Evolutionary conservation across 1,139 yeast genomes (phyloP).

Genomic region (Pneumocystis oryctolagi): DNA sequence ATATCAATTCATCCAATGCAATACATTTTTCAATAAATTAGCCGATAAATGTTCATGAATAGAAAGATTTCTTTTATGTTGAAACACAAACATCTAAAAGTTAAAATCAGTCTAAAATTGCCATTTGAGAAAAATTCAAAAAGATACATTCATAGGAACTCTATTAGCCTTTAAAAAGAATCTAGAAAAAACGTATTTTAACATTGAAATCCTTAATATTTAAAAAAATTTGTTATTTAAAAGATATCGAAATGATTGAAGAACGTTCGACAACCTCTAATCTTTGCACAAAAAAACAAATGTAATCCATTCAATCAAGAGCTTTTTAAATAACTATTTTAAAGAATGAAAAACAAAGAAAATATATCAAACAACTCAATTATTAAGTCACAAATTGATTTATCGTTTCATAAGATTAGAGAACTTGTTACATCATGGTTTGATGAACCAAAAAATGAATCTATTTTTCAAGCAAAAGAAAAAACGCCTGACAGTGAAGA

Average conservation of each 20-base stretch:
- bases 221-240: neutral
- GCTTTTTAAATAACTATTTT: neutral
- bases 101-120: slow-evolving; percentile 2
- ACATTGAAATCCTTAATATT: neutral
- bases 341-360: neutral
- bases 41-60: slow-evolving; percentile 96
- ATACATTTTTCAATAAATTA: slow-evolving; percentile 45
- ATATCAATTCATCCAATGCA: neutral
- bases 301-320: neutral
- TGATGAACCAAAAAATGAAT: neutral
- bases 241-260: neutral
- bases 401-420: neutral
- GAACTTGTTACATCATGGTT: neutral
- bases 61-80: slow-evolving; percentile 47
- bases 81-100: neutral
- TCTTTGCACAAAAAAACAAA: neutral
- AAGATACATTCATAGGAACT: neutral
- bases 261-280: neutral
- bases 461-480: neutral
- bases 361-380: neutral
- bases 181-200: neutral
- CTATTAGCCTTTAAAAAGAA: neutral
- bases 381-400: neutral
- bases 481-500: neutral
- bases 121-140: neutral